A percentile compares a stretch with the other conserved stretches of the same genome.
phyloP scores from a whole-genome alignment of 163 green algal species.

The Volvox carteri region DNA sequence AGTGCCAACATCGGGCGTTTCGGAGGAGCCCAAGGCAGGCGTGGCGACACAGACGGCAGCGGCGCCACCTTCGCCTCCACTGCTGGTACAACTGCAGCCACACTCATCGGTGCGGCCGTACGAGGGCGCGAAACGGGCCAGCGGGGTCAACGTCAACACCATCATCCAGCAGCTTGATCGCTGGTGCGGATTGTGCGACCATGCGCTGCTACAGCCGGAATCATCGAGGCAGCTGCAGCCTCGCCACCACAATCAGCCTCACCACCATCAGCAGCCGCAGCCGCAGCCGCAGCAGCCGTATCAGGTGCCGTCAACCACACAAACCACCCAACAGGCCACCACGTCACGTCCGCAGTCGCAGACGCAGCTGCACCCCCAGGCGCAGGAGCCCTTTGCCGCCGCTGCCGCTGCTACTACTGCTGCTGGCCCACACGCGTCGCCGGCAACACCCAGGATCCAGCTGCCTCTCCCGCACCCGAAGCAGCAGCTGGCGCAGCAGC shows the following conservation, averaged over 20 bases:
- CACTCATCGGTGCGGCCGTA: background rate
- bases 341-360: too few species aligned
- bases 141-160: conserved; percentile 34
- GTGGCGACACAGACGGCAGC: background rate
- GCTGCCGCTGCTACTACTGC: too few species aligned
- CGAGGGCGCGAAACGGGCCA: background rate
- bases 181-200: conserved; percentile 45
- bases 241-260: background rate
- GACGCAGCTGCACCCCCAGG: too few species aligned
- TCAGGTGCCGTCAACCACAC: background rate
- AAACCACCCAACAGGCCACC: too few species aligned
- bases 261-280: background rate
- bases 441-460: too few species aligned
- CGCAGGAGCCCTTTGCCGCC: too few species aligned
- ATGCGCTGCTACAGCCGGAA: conserved; percentile 23
- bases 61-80: background rate
- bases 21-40: background rate
- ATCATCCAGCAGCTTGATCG: conserved; percentile 44
- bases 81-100: conserved; percentile 7
- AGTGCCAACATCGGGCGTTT: background rate
- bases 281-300: background rate
- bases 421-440: too few species aligned
- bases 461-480: too few species aligned
- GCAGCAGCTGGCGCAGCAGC: too few species aligned
- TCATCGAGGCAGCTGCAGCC: background rate